Conservation (phyloP, 192 early-diverging fungal species). For the Haplosporangium gracile region DNA sequence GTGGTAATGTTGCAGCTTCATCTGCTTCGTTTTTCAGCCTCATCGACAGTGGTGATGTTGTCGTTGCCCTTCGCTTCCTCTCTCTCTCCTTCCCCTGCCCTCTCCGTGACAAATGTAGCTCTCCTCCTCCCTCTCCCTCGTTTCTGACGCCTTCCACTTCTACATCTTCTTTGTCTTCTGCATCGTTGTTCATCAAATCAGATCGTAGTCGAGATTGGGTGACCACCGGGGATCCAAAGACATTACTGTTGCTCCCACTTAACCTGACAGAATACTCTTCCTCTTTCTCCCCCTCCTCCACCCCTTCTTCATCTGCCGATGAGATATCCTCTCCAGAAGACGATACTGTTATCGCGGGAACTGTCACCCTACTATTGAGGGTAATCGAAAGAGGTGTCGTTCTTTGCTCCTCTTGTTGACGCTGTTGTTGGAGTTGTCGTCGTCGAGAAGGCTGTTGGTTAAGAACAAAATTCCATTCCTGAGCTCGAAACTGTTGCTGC, state of each 20-base stretch:
- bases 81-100: background rate
- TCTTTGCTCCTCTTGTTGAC: background rate
- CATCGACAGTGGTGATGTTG: background rate
- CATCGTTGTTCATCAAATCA: too few relatives aligned
- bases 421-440: background rate
- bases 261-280: background rate
- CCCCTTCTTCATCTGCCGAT: background rate
- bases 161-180: too few relatives aligned
- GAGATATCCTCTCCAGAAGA: background rate
- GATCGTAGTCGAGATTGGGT: too few relatives aligned
- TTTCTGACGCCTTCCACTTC: too few relatives aligned
- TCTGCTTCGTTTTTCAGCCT: background rate
- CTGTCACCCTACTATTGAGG: background rate
- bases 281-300: background rate
- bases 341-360: background rate
- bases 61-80: too few relatives aligned
- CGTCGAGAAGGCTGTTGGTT: slow-evolving; percentile 20
- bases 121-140: too few relatives aligned
- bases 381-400: background rate
- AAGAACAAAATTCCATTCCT: slow-evolving; percentile 39
- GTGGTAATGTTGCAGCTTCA: background rate
- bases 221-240: too few relatives aligned
- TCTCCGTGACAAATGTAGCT: background rate
- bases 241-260: too few relatives aligned
- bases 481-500: slow-evolving; percentile 29